Evolutionary conservation across 163 green algal species (phyloP), one percentile per base, ranked within the genome.

Genomic region (Scenedesmus sp.): DNA sequence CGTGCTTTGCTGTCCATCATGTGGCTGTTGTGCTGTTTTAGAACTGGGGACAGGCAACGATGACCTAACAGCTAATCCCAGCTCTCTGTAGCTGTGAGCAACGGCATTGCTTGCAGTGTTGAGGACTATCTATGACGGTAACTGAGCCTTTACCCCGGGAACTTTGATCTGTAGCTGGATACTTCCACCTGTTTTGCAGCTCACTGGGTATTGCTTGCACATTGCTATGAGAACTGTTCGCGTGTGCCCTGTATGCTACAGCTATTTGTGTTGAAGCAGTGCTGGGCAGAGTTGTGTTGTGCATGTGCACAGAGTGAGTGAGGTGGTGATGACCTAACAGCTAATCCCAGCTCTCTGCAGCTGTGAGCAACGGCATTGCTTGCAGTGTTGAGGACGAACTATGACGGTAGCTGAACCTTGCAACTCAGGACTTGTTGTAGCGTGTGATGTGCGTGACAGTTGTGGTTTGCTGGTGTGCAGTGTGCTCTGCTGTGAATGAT

Each of bases 61-160:
- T 91, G 87, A 91, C 60, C 23, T 15, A 91, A 66, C 59, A 82
- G 74, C 87, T 91, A 91, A 91, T 91, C 74, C 74, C 81, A 85
- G 81, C 87, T 91, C 67, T 91, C 87, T 84, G 87, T 54, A 91
- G 87, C 87, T 86, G 76, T 54, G 9, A 23, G 81, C 76, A 91
- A 87, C 54, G 73, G 73, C 87, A 86, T 86, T 74, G 70, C 59
- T 7, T 55, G 74, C 87, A 79, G 87, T 9, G 62, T 54, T 91
- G 87, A 60, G 76, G 87, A 91, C 87, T 26, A 87, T 66, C 87
- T 91, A 91, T 91, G 87, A 91, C 87, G 87, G 87, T 91, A 91
- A 26, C 87, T 91, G 87, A 91, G 76, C 81, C 81, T 79, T 52
- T 4, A 79, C 70, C 70, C 70, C 6, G 16, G 26, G 2, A 16